These are phyloP conservation scores for Bipolaris bicolor DNA, from an alignment of 2,329 filamentous ascomycete genomes.

Conservation along the genomic window DNA sequence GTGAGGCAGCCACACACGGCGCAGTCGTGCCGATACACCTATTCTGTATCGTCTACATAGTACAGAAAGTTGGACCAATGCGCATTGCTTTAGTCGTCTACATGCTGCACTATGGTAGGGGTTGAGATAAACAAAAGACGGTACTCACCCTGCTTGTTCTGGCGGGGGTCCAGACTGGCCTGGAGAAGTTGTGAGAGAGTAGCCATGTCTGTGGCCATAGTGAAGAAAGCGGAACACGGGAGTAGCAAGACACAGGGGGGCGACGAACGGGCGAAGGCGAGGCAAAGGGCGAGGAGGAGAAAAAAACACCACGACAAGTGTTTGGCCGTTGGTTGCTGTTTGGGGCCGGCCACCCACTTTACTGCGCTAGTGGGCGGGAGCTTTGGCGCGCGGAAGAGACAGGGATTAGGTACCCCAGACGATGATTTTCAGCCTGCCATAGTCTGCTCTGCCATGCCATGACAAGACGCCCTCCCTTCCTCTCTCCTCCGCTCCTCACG, in stretches of 20 bases:
- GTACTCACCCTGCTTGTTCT: slow-evolving; percentile 83
- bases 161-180: slow-evolving; percentile 84
- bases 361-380: slow-evolving; percentile 12
- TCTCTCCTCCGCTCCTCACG: slow-evolving; percentile 5
- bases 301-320: slow-evolving; percentile 12
- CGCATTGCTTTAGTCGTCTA: neutral
- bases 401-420: slow-evolving; percentile 21
- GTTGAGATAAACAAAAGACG: slow-evolving; percentile 19
- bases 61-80: neutral
- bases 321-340: slow-evolving; percentile 28
- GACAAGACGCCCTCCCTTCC: slow-evolving; percentile 11
- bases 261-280: neutral
- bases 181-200: slow-evolving; percentile 82
- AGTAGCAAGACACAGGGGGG: neutral
- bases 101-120: slow-evolving; percentile 7
- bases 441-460: slow-evolving; percentile 7
- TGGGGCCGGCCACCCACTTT: slow-evolving; percentile 11
- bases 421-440: slow-evolving; percentile 16
- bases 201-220: slow-evolving; percentile 67
- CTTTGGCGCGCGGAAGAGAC: slow-evolving; percentile 9
- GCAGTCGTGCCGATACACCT: neutral
- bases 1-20: neutral
- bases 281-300: neutral
- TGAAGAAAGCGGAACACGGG: slow-evolving; percentile 12
- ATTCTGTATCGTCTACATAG: no score